Percentiles rank a stretch among this genome's conserved stretches.
phyloP scores from a whole-genome alignment of 2,329 filamentous ascomycete species.

The Simplicillium sp. region DNA sequence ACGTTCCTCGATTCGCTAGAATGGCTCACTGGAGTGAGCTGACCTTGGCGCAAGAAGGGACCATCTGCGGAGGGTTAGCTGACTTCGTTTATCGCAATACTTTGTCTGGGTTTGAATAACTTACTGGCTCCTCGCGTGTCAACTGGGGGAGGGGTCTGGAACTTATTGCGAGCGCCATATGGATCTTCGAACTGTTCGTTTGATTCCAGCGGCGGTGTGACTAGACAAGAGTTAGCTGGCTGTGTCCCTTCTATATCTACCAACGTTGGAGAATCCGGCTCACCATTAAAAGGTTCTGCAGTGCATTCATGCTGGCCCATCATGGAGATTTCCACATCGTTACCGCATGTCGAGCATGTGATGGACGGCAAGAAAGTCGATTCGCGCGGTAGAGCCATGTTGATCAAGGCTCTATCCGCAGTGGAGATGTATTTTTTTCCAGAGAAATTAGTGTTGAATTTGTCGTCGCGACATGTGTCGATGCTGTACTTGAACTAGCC shows the following conservation, averaged over 20 bases:
- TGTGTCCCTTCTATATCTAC: background rate
- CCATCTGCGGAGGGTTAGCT: conserved; percentile 34
- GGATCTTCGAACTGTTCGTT: conserved; percentile 15
- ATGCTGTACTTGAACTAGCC: no score
- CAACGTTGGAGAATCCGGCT: conserved; percentile 5
- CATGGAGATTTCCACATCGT: conserved; percentile 70
- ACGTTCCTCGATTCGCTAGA: conserved; percentile 48
- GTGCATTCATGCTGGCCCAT: conserved; percentile 79
- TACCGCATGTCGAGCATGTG: conserved; percentile 76
- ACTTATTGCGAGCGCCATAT: conserved; percentile 21
- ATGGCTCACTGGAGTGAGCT: conserved; percentile 55
- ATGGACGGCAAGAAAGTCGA: conserved; percentile 70
- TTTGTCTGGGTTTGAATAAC: conserved; percentile 9
- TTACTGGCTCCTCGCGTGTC: conserved; percentile 45
- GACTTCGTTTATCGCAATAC: background rate
- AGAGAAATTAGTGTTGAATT: background rate
- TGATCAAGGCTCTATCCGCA: conserved; percentile 8
- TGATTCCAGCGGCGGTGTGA: conserved; percentile 26
- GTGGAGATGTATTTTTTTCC: conserved; percentile 1
- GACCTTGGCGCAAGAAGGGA: conserved; percentile 42
- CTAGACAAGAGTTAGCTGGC: conserved; percentile 11
- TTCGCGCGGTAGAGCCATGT: conserved; percentile 45
- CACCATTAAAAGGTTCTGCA: conserved; percentile 36
- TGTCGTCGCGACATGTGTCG: no score
- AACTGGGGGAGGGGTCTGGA: conserved; percentile 34